Percentiles rank a stretch among this genome's conserved stretches.
Evolutionary conservation across 345 rosid species (phyloP).

Genomic region (Balakata baccata): DNA sequence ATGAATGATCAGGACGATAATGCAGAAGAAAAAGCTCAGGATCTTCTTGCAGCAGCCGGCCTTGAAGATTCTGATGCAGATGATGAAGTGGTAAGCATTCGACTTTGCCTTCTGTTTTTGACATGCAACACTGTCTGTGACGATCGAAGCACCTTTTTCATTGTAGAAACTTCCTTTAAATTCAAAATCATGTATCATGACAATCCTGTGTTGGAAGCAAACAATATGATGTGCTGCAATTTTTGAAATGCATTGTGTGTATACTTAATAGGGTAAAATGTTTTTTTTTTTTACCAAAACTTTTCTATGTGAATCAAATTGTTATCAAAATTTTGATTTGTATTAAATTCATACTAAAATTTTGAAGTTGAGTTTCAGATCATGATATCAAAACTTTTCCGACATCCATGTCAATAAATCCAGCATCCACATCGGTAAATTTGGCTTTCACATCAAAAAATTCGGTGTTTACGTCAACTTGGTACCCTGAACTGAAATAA

Average conservation of each 20-base stretch:
- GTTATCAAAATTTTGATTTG: no score
- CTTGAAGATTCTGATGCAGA: conserved; percentile 92
- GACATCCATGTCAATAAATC: no score
- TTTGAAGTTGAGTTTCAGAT: no score
- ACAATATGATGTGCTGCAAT: background rate
- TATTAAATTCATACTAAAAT: no score
- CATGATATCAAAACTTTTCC: no score
- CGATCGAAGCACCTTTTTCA: background rate
- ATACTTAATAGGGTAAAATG: no score
- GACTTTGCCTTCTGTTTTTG: background rate
- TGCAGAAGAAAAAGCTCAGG: conserved; percentile 68
- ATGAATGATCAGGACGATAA: conserved; percentile 52
- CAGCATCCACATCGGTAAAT: no score
- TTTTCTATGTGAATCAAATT: no score
- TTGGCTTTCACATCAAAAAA: no score
- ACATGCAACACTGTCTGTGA: background rate
- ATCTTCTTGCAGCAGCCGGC: conserved; percentile 86
- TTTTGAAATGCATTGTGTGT: background rate
- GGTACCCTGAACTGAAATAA: no score
- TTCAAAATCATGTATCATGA: background rate
- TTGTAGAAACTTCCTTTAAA: background rate
- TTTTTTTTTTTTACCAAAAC: no score
- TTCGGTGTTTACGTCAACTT: no score
- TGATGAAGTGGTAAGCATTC: conserved; percentile 45
- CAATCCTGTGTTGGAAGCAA: conserved; percentile 3